Percentiles rank a stretch among this genome's conserved stretches.
Conservation (phyloP, 2,329 filamentous ascomycete genomes). For the Sphaerulina vaccinii region DNA sequence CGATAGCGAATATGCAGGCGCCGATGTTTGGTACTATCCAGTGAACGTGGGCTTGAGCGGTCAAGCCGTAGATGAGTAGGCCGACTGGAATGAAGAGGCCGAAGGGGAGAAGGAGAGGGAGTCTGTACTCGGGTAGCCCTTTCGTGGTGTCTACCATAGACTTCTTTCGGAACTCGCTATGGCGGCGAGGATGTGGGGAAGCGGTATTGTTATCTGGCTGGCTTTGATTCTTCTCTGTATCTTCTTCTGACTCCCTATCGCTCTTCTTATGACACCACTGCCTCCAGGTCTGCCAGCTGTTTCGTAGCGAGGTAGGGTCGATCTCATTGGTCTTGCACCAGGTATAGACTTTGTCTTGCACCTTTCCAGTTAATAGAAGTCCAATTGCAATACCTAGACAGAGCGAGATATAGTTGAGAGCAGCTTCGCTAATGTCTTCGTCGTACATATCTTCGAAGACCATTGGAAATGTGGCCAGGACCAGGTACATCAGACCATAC, state of each 20-base stretch:
- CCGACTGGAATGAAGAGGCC: conserved; percentile 26
- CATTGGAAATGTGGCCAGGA: conserved; percentile 28
- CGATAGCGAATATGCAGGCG: conserved; percentile 25
- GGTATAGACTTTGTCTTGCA: conserved; percentile 26
- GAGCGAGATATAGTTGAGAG: conserved; percentile 30
- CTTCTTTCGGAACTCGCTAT: conserved; percentile 2
- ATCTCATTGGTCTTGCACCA: conserved; percentile 26
- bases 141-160: conserved; percentile 29
- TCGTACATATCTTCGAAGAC: conserved; percentile 29
- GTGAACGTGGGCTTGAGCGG: conserved; percentile 24
- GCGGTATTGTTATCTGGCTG: conserved; percentile 10
- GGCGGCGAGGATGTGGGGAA: conserved; percentile 4
- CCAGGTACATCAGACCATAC: conserved; percentile 32
- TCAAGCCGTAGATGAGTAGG: conserved; percentile 31
- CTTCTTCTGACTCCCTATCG: conserved; percentile 3
- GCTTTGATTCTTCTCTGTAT: conserved; percentile 14
- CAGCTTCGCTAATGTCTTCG: conserved; percentile 23
- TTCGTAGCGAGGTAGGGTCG: conserved; percentile 19
- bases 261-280: conserved; percentile 6
- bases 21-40: conserved; percentile 32
- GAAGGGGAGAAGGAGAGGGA: conserved; percentile 53
- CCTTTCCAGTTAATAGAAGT: conserved; percentile 26
- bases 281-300: conserved; percentile 18
- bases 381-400: conserved; percentile 54
- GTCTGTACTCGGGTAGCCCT: conserved; percentile 41